Conservation (phyloP, 176 grass and related monocot genomes). For the Oryza brachyantha region DNA sequence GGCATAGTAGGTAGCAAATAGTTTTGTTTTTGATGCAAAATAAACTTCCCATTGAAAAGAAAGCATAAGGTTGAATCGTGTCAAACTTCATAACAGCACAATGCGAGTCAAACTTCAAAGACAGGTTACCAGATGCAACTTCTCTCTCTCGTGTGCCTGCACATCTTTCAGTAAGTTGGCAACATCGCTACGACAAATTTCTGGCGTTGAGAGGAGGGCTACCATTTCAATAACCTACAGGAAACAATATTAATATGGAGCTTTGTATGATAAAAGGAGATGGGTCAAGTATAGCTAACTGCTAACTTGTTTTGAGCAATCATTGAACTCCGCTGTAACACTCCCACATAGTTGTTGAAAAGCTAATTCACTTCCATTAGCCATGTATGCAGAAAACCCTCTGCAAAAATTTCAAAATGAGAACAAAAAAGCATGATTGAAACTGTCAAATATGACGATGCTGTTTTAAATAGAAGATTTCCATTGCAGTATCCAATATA, state of each 20-base stretch:
- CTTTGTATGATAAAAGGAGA: slow-evolving; percentile 21
- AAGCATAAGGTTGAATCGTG: background rate
- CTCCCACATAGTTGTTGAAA: slow-evolving; percentile 76
- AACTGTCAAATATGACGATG: background rate
- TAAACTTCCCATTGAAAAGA: background rate
- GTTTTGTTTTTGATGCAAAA: too few relatives aligned
- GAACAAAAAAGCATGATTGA: background rate
- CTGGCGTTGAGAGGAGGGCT: slow-evolving; percentile 60
- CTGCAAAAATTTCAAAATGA: slow-evolving; percentile 35
- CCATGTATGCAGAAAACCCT: slow-evolving; percentile 82
- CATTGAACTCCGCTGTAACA: slow-evolving; percentile 84
- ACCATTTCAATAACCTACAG: slow-evolving; percentile 83
- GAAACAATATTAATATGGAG: background rate
- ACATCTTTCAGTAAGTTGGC: slow-evolving; percentile 74
- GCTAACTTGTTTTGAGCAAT: slow-evolving; percentile 89
- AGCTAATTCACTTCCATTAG: slow-evolving; percentile 71
- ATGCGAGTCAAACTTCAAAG: background rate
- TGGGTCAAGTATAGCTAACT: slow-evolving; percentile 28
- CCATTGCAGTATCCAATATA: background rate
- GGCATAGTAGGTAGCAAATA: background rate
- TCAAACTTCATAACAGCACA: slow-evolving; percentile 7
- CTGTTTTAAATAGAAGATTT: background rate
- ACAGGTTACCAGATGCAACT: slow-evolving; percentile 77
- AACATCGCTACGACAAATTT: slow-evolving; percentile 71
- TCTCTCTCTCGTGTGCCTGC: slow-evolving; percentile 84